Evolutionary conservation across 352 stramenopile species (phyloP), one percentile per base, ranked within the genome.

Genomic region (Elongisporangium undulatum): DNA sequence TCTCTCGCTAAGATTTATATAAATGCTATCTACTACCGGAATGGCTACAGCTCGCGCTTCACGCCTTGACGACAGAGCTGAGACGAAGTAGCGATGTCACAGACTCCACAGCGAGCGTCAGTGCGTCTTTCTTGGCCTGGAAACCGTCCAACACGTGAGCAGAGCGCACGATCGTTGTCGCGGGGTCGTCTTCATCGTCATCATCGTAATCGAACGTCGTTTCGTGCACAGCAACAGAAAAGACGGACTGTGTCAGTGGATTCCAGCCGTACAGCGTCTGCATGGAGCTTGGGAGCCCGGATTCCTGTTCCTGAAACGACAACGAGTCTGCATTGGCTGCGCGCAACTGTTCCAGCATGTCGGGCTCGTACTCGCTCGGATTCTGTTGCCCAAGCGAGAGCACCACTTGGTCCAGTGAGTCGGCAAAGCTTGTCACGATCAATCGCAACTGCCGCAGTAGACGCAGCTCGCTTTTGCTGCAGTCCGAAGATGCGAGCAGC

Each of bases 91-190:
- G 50, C 6, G 72, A 71, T 4, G 65, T 73, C 4, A 67, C 63
- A 49, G 65, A 79, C 29, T 90, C 76, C 7, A 88, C 61, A 0
- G 76, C 74, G 9, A 77, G 66, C 6, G 67, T 51, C 10, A 88
- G 50, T 0, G 72, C 74, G 45, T 80, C 64, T 58, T 68, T 67
- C 53, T 90, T 87, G 8, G 67, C 56, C 19, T 63, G 51, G 19
- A 87, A 67, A 4, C 59, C 62, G 52, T 87, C 78, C 23, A 90
- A 39, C 3, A 90, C 65, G 21, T 38, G 58, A 19, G 80, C 77
- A 0, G 74, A 49, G 19, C 61, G 38, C 9, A 83, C 56, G 3
- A 24, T 51, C 23, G 65, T 77, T 8, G 26, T 34, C 41, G 77
- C 70, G 22, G 53, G 7, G 2, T 58, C 38, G 9, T 21, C 15